Evolutionary conservation across 164 flowering plant species (phyloP), one percentile per base, ranked within the genome.

Genomic region (Chimonanthus salicifolius): DNA sequence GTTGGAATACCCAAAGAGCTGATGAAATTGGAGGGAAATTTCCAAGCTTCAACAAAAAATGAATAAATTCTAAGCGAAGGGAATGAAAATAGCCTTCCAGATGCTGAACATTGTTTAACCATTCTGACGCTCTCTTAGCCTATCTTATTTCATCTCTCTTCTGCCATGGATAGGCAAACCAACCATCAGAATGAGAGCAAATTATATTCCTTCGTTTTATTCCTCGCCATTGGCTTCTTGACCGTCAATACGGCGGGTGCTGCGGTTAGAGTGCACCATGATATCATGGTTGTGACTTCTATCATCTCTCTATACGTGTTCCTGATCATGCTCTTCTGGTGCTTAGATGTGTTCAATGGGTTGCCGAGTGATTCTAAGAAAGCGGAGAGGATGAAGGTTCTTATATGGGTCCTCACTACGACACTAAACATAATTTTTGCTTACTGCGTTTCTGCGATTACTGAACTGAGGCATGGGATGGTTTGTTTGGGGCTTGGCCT

Each of bases 401-500:
- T 69, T 9, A 51, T 72, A 50, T 72, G 75, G 75, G 10, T 44
- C 4, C 49, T 72, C 0, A 58, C 60, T 7, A 64, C 75, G 44
- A 10, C 49, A 5, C 69, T 72, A 21, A 33, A 64, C 13, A 4
- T 64, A 43, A 48, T 65, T 69, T 15, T 72, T 33, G 63, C 69
- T 6, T 49, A 33, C 63, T 47, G 75, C 63, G 58, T 64, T 1
- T 21, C 75, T 49, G 47, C 13, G 46, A 44, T 50, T 13, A 10
- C 49, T 8, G 33, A 49, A n/a, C 44, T n/a, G 7, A 11, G n/a
- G 49, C 62, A 9, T 72, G 58, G 75, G 16, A 54, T 72, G 69
- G 75, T 33, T 65, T 6, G 69, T 72, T 11, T 72, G 75, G 75
- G 69, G 11, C 5, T 11, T 72, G 13, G 75, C 75, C 3, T 48